Conservation (phyloP, 441 rosid genomes). For the Brassica hybrid region DNA sequence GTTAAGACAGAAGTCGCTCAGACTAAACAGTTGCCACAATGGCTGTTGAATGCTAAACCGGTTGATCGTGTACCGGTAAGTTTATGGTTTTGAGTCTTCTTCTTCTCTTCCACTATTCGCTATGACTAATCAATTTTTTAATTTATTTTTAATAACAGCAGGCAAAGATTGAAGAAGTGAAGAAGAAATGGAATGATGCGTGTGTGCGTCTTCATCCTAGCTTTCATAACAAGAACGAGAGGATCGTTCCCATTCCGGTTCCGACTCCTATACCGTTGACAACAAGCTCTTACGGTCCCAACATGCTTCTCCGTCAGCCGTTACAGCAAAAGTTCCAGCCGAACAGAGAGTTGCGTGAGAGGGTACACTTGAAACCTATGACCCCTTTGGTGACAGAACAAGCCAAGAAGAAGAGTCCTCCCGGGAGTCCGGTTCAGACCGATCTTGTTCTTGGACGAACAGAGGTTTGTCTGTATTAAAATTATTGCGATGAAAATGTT, state of each 20-base stretch:
- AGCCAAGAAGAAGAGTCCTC: constrained; percentile 53
- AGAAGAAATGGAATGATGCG: constrained; percentile 82
- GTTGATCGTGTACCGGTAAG: constrained; percentile 48
- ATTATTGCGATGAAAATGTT: too few species aligned
- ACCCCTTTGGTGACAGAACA: constrained; percentile 80
- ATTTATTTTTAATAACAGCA: constrained; percentile 42
- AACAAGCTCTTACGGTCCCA: constrained; percentile 56
- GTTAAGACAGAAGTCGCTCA: constrained; percentile 53
- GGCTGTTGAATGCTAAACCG: constrained; percentile 78
- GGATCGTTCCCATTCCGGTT: constrained; percentile 56
- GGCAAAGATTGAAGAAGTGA: constrained; percentile 61
- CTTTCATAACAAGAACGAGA: constrained; percentile 58
- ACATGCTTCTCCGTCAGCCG: constrained; percentile 60
- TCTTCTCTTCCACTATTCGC: neutral
- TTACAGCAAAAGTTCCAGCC: constrained; percentile 64
- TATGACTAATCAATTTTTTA: constrained; percentile 32
- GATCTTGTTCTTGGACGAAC: constrained; percentile 81
- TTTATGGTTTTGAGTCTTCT: constrained; percentile 1
- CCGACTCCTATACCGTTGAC: constrained; percentile 49
- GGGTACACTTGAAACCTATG: constrained; percentile 52
- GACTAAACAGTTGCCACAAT: constrained; percentile 66
- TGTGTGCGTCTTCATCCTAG: constrained; percentile 76
- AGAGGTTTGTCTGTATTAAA: too few species aligned
- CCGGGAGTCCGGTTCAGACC: constrained; percentile 80
- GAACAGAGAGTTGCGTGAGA: constrained; percentile 49